Evolutionary conservation across 495 filamentous ascomycete species (phyloP), one percentile per base, ranked within the genome.

Genomic region (Corynascus novoguineensis): DNA sequence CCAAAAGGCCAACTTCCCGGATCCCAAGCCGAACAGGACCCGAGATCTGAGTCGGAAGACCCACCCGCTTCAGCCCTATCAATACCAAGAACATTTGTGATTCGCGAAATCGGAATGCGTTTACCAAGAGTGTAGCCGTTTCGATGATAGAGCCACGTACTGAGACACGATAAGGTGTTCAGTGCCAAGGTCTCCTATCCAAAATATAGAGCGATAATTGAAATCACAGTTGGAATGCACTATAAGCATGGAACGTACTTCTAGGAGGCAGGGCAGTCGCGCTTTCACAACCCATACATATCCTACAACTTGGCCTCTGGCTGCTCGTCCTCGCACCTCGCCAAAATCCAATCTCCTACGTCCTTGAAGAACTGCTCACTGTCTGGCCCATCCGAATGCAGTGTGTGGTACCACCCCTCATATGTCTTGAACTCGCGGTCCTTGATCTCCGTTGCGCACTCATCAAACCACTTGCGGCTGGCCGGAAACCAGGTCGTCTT

Each of bases 331-430:
- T 54, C 58, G 10, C 38, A 31, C 56, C 83, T 71, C 48, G 71
- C 76, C 53, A 92, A 66, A 53, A 95, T 84, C 87, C 88, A 96
- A 46, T 83, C 78, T 8, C 77, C 80, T 6, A 95, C 79, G 69
- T 96, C 88, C 51, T 79, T 77, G 31, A 79, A 80, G 64, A 87
- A 93, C 46, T 73, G 74, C 49, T 78, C 72, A 59, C 77, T 88
- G 71, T 28, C 77, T 68, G 55, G 83, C 75, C 68, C 68, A 57
- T 95, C 91, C 2, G 78, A 78, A 72, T 93, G 88, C 62, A 95
- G 58, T 71, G 83, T 82, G 71, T 96, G 91, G 67, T 78, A 89
- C 73, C 79, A 88, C 6, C 88, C 91, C 45, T 88, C 84, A 64
- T 92, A 96, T 8, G 73, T 62, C 74, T 79, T 83, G 61, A 92